Evolutionary conservation across 371 early-diverging fungal species (phyloP).

Genomic region (Apophysomyces trapeziformis): DNA sequence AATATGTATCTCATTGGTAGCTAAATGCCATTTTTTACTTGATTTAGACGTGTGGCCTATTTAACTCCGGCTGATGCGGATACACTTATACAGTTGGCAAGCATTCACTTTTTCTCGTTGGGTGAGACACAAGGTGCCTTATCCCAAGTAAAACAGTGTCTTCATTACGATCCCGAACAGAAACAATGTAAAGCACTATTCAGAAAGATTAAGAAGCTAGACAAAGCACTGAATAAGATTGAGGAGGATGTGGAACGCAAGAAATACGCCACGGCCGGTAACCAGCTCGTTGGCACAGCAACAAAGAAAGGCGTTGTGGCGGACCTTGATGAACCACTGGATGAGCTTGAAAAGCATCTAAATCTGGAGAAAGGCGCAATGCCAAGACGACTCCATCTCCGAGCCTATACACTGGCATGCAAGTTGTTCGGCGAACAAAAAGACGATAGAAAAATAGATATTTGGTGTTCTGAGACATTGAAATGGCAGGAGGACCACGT

Average conservation of each 20-base stretch:
- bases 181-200: slow-evolving; percentile 81
- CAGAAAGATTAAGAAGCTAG: slow-evolving; percentile 72
- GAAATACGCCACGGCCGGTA: slow-evolving; percentile 70
- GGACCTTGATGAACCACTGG: slow-evolving; percentile 52
- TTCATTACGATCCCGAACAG: slow-evolving; percentile 92
- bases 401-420: slow-evolving; percentile 65
- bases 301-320: slow-evolving; percentile 52
- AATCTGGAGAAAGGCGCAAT: slow-evolving; percentile 39
- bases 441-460: slow-evolving; percentile 46
- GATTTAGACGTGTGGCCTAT: slow-evolving; percentile 66
- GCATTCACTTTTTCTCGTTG: slow-evolving; percentile 74
- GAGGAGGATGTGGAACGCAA: slow-evolving; percentile 55
- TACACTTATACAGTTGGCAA: slow-evolving; percentile 66
- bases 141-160: slow-evolving; percentile 78
- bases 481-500: slow-evolving; percentile 65
- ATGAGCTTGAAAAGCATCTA: slow-evolving; percentile 27
- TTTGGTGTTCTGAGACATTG: slow-evolving; percentile 65
- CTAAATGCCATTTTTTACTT: slow-evolving; percentile 4
- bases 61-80: slow-evolving; percentile 71
- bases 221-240: slow-evolving; percentile 71
- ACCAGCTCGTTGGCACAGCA: slow-evolving; percentile 59
- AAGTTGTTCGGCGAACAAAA: slow-evolving; percentile 62
- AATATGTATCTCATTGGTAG: too few relatives aligned
- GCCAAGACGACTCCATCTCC: slow-evolving; percentile 58
- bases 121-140: slow-evolving; percentile 75